Conservation (phyloP, 23 red algal species). For the Gracilaria vermiculophylla region DNA sequence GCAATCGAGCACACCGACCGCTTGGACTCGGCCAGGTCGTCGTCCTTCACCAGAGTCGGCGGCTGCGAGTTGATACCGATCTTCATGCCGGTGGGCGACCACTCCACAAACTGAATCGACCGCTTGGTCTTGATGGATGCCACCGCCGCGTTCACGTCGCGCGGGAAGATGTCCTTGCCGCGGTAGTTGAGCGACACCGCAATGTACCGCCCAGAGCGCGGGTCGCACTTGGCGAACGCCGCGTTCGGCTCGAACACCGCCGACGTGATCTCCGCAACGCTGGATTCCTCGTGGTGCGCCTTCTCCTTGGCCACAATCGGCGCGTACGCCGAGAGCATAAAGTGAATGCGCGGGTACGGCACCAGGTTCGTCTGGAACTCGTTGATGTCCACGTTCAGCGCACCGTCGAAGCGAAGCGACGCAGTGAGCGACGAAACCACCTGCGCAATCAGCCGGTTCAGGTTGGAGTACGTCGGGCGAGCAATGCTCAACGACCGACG, state of each 20-base stretch:
- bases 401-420: constrained; percentile 97
- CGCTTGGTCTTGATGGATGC: constrained; percentile 93
- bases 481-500: constrained; percentile 83
- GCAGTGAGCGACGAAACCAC: constrained; percentile 98
- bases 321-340: constrained; percentile 98
- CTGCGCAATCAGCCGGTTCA: constrained; percentile 98
- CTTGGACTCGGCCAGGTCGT: constrained; percentile 83
- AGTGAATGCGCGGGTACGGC: constrained; percentile 98
- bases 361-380: constrained; percentile 99
- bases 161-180: constrained; percentile 89
- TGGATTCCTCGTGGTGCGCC: constrained; percentile 94
- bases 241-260: constrained; percentile 94
- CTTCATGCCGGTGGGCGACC: constrained; percentile 99
- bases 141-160: constrained; percentile 95
- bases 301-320: constrained; percentile 93
- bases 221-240: constrained; percentile 98
- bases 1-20: constrained; percentile 95
- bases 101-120: constrained; percentile 98
- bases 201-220: constrained; percentile 96
- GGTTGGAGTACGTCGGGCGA: constrained; percentile 94
- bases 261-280: constrained; percentile 91
- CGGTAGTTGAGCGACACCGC: constrained; percentile 96
- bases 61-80: constrained; percentile 94
- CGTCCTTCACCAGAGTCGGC: constrained; percentile 82
- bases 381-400: constrained; percentile 97